A percentile compares a stretch with the other conserved stretches of the same genome.
Evolutionary conservation across 148 eudicot species (phyloP).

Genomic region (Nepenthes mirabilis): DNA sequence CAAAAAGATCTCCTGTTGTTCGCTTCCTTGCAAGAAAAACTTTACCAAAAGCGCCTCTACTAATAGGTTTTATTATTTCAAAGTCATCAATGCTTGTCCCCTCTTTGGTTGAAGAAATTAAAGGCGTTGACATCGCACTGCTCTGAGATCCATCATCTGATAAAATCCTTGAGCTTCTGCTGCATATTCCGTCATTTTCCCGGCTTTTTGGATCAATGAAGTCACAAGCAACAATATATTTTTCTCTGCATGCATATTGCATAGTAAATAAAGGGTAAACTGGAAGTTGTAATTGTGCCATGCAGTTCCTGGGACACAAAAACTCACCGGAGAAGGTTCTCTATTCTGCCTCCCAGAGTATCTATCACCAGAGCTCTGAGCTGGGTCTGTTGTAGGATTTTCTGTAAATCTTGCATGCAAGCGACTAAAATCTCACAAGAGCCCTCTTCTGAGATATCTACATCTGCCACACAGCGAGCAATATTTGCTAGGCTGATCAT

Average conservation of each 20-base stretch:
- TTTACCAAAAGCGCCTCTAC: constrained; percentile 64
- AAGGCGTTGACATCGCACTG: constrained; percentile 40
- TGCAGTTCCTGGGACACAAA: neutral
- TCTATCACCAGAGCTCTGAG: constrained; percentile 45
- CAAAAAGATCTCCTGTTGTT: constrained; percentile 65
- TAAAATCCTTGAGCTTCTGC: constrained; percentile 5
- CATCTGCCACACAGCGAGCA: constrained; percentile 35
- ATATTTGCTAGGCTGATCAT: constrained; percentile 41
- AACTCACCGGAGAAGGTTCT: constrained; percentile 37
- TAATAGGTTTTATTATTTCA: constrained; percentile 66
- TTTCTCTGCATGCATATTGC: constrained; percentile 33
- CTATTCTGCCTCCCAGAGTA: constrained; percentile 52
- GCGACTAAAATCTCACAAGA: constrained; percentile 39
- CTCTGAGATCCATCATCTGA: constrained; percentile 44
- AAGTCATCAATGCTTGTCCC: constrained; percentile 62
- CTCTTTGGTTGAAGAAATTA: constrained; percentile 35
- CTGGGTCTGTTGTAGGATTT: constrained; percentile 34
- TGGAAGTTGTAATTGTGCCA: neutral
- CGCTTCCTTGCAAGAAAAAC: constrained; percentile 65
- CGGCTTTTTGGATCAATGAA: constrained; percentile 18
- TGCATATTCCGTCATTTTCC: constrained; percentile 13
- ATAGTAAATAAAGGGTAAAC: neutral
- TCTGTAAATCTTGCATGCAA: constrained; percentile 44
- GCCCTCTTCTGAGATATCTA: constrained; percentile 33
- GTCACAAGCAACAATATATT: constrained; percentile 35